Conservation (phyloP, 805 yeast genomes). For the Nakazawaea peltata region DNA sequence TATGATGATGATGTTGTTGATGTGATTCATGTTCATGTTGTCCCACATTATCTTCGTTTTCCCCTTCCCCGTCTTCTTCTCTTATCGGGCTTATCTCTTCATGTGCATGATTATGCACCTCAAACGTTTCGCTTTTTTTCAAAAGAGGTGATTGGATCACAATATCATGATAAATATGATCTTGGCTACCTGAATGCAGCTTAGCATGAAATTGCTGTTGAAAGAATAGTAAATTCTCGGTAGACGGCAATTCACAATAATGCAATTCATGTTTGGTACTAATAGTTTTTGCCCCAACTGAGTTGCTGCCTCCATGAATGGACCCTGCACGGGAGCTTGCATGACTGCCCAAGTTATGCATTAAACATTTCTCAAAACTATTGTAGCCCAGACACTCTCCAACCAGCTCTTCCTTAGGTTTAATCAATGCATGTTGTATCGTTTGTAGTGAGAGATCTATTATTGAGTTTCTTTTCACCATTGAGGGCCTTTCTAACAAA, state of each 20-base stretch:
- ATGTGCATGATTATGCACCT: constrained; percentile 1
- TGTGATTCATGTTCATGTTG: background rate
- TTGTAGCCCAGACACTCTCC: constrained; percentile 22
- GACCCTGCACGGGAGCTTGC: background rate
- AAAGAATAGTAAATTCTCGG: constrained; percentile 25
- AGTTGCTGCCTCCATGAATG: background rate
- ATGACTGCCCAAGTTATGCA: constrained; percentile 1
- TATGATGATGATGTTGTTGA: constrained; percentile 67
- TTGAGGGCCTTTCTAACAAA: constrained; percentile 1
- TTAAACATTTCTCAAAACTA: constrained; percentile 12
- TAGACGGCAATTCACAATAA: constrained; percentile 24
- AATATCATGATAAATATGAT: background rate
- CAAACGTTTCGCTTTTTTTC: too few relatives aligned
- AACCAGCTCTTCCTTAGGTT: background rate
- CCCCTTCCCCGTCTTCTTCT: too few relatives aligned
- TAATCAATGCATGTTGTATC: constrained; percentile 16
- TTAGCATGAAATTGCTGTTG: constrained; percentile 13
- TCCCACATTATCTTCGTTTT: too few relatives aligned
- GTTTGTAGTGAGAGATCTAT: constrained; percentile 23
- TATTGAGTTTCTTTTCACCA: constrained; percentile 14
- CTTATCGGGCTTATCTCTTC: constrained; percentile 7
- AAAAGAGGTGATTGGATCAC: too few relatives aligned
- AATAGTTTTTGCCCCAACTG: background rate
- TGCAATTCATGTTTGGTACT: constrained; percentile 12
- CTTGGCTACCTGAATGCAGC: background rate